A percentile compares a stretch with the other conserved stretches of the same genome.
These are phyloP conservation scores for Baeospora myosura DNA, from an alignment of 1,284 basidiomycete species.

Conservation along the genomic window DNA sequence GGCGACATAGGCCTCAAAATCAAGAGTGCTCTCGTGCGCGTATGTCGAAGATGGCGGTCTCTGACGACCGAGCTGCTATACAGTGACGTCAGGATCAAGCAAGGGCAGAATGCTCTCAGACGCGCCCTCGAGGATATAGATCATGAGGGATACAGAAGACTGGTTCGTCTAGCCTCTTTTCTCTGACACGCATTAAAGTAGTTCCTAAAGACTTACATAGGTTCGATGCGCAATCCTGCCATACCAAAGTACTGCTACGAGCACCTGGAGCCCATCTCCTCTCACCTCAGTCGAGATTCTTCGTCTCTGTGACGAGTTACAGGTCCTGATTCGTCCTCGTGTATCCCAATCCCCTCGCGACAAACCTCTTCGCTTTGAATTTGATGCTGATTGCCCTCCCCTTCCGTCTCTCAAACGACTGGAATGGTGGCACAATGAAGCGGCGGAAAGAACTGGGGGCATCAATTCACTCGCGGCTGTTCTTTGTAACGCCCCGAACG, in stretches of 20 bases:
- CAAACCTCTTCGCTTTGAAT: conserved; percentile 47
- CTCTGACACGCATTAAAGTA: neutral
- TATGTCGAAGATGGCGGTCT: conserved; percentile 48
- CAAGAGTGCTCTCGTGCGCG: conserved; percentile 38
- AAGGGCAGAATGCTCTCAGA: conserved; percentile 24
- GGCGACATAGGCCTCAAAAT: conserved; percentile 21
- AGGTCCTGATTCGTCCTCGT: conserved; percentile 49
- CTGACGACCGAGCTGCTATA: conserved; percentile 42
- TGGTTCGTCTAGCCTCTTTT: conserved; percentile 21
- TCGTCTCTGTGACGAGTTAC: conserved; percentile 39
- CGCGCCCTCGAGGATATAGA: conserved; percentile 20
- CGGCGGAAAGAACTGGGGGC: conserved; percentile 56
- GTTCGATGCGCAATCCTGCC: conserved; percentile 53
- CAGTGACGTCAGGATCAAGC: conserved; percentile 41
- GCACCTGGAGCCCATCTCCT: conserved; percentile 21
- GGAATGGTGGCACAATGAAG: conserved; percentile 58
- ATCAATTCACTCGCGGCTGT: conserved; percentile 55
- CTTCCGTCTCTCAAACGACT: conserved; percentile 50
- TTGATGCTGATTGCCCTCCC: conserved; percentile 36
- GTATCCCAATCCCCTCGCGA: conserved; percentile 17
- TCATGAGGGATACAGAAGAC: conserved; percentile 23
- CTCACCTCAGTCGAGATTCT: conserved; percentile 37
- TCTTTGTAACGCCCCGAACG: conserved; percentile 42
- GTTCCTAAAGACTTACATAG: conserved; percentile 18
- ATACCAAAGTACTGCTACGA: conserved; percentile 43